Conservation (phyloP, 73 alveolate species). For the Paramecium octaurelia region DNA sequence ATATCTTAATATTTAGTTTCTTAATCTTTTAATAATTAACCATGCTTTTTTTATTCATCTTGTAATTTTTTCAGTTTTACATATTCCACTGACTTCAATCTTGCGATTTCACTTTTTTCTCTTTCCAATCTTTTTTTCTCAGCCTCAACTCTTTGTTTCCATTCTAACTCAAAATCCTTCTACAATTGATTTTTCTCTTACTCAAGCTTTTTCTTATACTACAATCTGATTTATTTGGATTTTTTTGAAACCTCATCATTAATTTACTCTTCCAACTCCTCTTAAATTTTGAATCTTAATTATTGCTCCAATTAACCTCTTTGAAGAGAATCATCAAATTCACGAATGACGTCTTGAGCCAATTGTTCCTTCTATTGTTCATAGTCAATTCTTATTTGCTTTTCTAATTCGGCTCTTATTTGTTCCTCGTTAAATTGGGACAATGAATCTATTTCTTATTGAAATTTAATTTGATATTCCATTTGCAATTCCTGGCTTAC, state of each 20-base stretch:
- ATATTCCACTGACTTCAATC: slow-evolving; percentile 17
- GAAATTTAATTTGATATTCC: not conserved
- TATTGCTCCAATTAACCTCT: slow-evolving; percentile 5
- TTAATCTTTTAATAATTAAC: not conserved
- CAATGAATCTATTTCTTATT: not conserved
- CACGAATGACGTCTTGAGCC: not conserved
- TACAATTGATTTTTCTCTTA: not conserved
- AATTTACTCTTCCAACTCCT: not conserved
- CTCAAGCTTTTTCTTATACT: not conserved
- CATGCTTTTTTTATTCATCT: not conserved
- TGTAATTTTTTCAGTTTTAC: slow-evolving; percentile 14
- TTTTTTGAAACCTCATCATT: not conserved
- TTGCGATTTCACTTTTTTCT: slow-evolving; percentile 30
- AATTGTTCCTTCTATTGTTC: not conserved
- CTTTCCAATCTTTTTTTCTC: slow-evolving; percentile 18
- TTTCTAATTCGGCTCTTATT: not conserved
- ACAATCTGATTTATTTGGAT: not conserved
- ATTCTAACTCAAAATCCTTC: slow-evolving; percentile 20
- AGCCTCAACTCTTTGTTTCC: slow-evolving; percentile 28
- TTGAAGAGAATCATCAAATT: not conserved
- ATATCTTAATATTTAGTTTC: slow-evolving; percentile 11
- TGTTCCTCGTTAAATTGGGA: not conserved
- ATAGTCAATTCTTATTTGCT: not conserved
- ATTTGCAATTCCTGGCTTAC: not conserved
- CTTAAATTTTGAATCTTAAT: slow-evolving; percentile 1